Conservation (phyloP, 768 basidiomycete genomes). For the Gloeopeniophorella convolvens region DNA sequence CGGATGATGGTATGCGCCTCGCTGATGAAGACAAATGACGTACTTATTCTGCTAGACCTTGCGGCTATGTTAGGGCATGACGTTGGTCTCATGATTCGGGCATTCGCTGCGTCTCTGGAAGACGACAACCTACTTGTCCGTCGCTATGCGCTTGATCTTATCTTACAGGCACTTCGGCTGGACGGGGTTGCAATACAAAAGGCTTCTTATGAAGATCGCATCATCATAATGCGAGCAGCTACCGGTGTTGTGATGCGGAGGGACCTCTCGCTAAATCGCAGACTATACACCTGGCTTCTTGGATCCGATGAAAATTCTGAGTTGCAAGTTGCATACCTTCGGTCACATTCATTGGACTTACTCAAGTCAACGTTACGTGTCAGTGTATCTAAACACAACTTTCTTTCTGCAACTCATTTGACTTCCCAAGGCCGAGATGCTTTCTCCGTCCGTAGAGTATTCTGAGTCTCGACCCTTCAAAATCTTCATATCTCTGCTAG, state of each 20-base stretch:
- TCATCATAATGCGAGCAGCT: constrained; percentile 81
- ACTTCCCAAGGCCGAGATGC: constrained; percentile 63
- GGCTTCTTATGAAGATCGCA: constrained; percentile 65
- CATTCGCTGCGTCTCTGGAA: constrained; percentile 84
- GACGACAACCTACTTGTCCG: constrained; percentile 92
- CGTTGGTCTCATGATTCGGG: constrained; percentile 90
- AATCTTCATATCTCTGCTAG: constrained; percentile 88
- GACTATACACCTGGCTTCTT: constrained; percentile 89
- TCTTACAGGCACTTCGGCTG: constrained; percentile 67
- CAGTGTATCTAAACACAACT: constrained; percentile 4
- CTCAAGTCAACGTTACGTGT: constrained; percentile 67
- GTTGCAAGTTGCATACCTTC: constrained; percentile 67
- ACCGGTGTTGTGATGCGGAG: constrained; percentile 85
- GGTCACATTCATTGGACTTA: constrained; percentile 62
- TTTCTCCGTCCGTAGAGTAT: constrained; percentile 61
- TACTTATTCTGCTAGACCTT: constrained; percentile 40
- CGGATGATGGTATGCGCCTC: constrained; percentile 55
- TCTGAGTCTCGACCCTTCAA: constrained; percentile 86
- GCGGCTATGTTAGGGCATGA: constrained; percentile 73
- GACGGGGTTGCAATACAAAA: constrained; percentile 66
- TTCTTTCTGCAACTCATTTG: background rate
- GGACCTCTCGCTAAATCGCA: constrained; percentile 87
- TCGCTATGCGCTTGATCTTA: constrained; percentile 76
- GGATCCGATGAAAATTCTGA: constrained; percentile 76
- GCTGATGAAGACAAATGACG: background rate